These are phyloP conservation scores for Candida parachauliodes DNA, from an alignment of 805 yeast species.

Conservation along the genomic window DNA sequence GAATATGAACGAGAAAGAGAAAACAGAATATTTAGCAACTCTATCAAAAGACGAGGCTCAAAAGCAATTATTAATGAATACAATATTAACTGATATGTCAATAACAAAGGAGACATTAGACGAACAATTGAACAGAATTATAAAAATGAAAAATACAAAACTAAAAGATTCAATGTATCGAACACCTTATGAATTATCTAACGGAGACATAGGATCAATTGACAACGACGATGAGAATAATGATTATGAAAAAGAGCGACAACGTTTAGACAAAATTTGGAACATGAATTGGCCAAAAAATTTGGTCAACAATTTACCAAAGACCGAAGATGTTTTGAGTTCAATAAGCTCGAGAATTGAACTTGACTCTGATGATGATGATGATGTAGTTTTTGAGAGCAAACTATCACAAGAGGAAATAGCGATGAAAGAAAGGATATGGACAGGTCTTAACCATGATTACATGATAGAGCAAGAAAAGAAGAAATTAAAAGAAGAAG, in stretches of 20 bases:
- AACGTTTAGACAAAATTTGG: constrained; percentile 22
- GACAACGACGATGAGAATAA: constrained; percentile 8
- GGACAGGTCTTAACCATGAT: constrained; percentile 89
- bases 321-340: constrained; percentile 49
- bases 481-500: constrained; percentile 77
- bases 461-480: constrained; percentile 81
- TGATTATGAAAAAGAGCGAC: constrained; percentile 7
- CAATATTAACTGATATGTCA: constrained; percentile 8
- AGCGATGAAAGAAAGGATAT: constrained; percentile 70
- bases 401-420: constrained; percentile 68
- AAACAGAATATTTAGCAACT: constrained; percentile 8
- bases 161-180: constrained; percentile 19
- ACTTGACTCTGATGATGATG: constrained; percentile 65
- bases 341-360: constrained; percentile 59
- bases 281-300: constrained; percentile 35
- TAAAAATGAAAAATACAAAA: constrained; percentile 12
- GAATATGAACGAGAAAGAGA: constrained; percentile 9
- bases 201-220: constrained; percentile 1
- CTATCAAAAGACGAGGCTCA: constrained; percentile 9
- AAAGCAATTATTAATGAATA: constrained; percentile 7
- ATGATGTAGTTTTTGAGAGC: constrained; percentile 66
- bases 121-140: constrained; percentile 10
- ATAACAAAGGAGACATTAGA: constrained; percentile 7
- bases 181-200: constrained; percentile 28
- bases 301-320: constrained; percentile 52